A percentile compares a stretch with the other conserved stretches of the same genome.
These are phyloP conservation scores for Posidonia australis DNA, from an alignment of 106 monocot species.

Conservation along the genomic window DNA sequence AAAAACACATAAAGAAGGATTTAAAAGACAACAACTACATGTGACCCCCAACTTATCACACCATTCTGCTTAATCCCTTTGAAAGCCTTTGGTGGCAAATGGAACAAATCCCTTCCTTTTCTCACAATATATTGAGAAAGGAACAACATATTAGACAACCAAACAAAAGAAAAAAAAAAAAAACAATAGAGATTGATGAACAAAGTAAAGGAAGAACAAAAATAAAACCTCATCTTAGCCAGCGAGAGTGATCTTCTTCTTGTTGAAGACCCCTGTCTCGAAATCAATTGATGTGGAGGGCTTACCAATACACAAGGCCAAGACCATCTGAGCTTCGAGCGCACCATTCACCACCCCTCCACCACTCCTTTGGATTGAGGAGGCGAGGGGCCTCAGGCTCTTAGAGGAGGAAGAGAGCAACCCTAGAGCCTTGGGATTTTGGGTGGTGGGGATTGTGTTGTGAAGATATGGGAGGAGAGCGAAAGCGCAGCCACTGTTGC, in stretches of 20 bases:
- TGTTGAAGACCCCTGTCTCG: conserved; percentile 83
- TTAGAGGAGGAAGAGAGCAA: conserved; percentile 17
- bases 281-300: conserved; percentile 52
- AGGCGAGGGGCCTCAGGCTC: conserved; percentile 8
- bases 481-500: too few species aligned
- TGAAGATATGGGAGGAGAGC: conserved; percentile 1
- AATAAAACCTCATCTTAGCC: conserved; percentile 66
- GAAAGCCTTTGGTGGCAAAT: conserved; percentile 64
- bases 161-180: neutral
- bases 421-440: conserved; percentile 1
- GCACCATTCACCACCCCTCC: conserved; percentile 11
- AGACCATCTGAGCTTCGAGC: conserved; percentile 42
- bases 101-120: conserved; percentile 80
- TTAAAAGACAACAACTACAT: conserved; percentile 2
- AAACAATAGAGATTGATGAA: too few species aligned
- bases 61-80: conserved; percentile 88
- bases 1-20: too few species aligned
- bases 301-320: conserved; percentile 27
- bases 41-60: conserved; percentile 80
- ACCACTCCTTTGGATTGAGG: neutral
- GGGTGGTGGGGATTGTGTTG: conserved; percentile 12
- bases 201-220: too few species aligned
- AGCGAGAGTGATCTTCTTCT: conserved; percentile 84
- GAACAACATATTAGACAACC: too few species aligned
- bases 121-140: conserved; percentile 66